phyloP scores from a whole-genome alignment of 148 eudicot genomes.

The Linanthus parryae region DNA sequence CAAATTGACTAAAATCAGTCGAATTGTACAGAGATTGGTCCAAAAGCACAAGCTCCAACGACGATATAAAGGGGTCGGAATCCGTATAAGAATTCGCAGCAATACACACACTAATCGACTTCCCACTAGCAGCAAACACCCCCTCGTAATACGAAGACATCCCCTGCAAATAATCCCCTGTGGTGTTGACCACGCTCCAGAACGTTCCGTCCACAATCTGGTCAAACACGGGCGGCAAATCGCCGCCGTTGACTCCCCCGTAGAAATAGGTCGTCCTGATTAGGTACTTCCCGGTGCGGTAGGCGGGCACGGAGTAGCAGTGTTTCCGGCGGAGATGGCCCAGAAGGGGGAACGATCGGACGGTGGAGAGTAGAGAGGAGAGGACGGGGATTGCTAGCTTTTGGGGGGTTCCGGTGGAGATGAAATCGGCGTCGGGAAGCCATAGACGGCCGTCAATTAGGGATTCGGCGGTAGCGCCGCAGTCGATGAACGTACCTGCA shows the following conservation, averaged over 20 bases:
- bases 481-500: slow-evolving; percentile 56
- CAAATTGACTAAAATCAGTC: slow-evolving; percentile 56
- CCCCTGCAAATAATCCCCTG: slow-evolving; percentile 49
- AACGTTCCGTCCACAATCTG: slow-evolving; percentile 83
- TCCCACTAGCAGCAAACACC: slow-evolving; percentile 57
- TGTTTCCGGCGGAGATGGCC: slow-evolving; percentile 50
- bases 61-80: slow-evolving; percentile 90
- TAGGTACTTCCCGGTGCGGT: slow-evolving; percentile 45
- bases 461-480: slow-evolving; percentile 44
- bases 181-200: slow-evolving; percentile 84
- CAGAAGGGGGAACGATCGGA: slow-evolving; percentile 52
- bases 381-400: slow-evolving; percentile 22
- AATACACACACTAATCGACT: slow-evolving; percentile 63
- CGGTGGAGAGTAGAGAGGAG: slow-evolving; percentile 43
- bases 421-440: slow-evolving; percentile 45
- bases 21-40: slow-evolving; percentile 70
- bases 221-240: slow-evolving; percentile 75
- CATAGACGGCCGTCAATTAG: slow-evolving; percentile 37
- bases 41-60: slow-evolving; percentile 64
- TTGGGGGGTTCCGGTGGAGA: slow-evolving; percentile 42
- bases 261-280: slow-evolving; percentile 79
- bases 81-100: slow-evolving; percentile 73
- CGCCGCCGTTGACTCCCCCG: slow-evolving; percentile 63
- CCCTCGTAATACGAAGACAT: slow-evolving; percentile 72
- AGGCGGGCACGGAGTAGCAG: slow-evolving; percentile 63